Base-by-base conservation (phyloP, 2,329 filamentous ascomycete species). In the Trichoderma arundinaceum region DNA sequence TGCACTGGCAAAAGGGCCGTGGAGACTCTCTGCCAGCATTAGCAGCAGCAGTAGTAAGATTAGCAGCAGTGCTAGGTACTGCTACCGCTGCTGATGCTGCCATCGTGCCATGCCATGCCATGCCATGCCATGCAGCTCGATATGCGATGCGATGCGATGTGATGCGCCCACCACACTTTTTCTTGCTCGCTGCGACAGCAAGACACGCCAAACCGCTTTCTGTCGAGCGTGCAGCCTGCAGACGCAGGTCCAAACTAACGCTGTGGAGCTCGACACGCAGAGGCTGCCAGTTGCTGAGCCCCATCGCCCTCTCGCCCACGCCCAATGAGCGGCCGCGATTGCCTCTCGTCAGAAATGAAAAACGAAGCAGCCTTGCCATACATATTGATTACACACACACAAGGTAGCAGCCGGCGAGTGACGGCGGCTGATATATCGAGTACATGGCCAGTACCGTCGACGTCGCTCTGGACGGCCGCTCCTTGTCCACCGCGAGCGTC, bases 161-260 rank as follows among this genome's bases (percentile, higher is more conserved):
- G 53, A 61, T 61, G 58, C 58, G 15, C 49, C 59, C 59, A 62
- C 49, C 59, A 28, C 38, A 35, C 17, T 19, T 52, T 28, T 35
- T 43, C 22, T 32, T 44, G n/a, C n/a, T n/a, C n/a, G n/a, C n/a
- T n/a, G n/a, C n/a, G n/a, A n/a, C n/a, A n/a, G n/a, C n/a, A n/a
- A n/a, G n/a, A 46, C 9, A 59, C 63, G 66, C 67, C 53, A 64
- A 67, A 67, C 68, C 57, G 35, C 52, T 63, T 68, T 62, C 65
- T 67, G 56, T 61, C 43, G 33, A 22, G 53, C 68, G 38, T 68
- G 68, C 68, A 69, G 63, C 53, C 28, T 53, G 56, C 65, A 59
- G 68, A 69, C 58, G 68, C 68, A 69, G 68, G 68, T 69, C 68
- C 68, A 66, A 41, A 52, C 53, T 63, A 62, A 59, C 41, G 52